Evolutionary conservation across 306 rosid species (phyloP).

Genomic region (Cicer judaicum): DNA sequence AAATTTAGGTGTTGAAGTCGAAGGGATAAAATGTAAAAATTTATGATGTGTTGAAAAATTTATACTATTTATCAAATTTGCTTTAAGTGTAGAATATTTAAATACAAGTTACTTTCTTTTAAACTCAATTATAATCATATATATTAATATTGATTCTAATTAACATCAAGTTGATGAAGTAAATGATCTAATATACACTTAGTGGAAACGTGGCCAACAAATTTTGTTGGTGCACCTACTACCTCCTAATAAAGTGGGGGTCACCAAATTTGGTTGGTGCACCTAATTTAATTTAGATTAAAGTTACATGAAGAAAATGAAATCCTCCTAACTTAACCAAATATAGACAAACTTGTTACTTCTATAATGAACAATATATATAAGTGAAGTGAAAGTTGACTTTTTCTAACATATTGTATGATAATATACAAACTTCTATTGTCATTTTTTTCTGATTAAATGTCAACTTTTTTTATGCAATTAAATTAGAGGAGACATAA

Average conservation of each 20-base stretch:
- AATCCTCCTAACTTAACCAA: too few relatives aligned
- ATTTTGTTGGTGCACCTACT: conserved; percentile 21
- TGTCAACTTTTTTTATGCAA: too few relatives aligned
- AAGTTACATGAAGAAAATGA: conserved; percentile 8
- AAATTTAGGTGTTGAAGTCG: neutral
- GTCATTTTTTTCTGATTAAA: too few relatives aligned
- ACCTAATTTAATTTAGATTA: conserved; percentile 23
- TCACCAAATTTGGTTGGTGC: conserved; percentile 24
- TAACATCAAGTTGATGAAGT: neutral
- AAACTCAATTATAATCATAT: neutral
- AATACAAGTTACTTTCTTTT: neutral
- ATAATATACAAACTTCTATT: too few relatives aligned
- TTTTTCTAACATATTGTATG: too few relatives aligned
- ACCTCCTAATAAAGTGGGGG: neutral
- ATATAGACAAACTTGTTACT: too few relatives aligned
- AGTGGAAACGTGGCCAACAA: neutral
- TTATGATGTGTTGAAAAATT: neutral
- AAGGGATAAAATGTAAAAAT: neutral
- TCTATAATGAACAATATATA: too few relatives aligned
- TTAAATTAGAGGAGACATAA: too few relatives aligned
- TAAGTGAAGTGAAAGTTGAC: too few relatives aligned
- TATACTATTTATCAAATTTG: neutral
- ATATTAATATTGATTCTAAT: neutral
- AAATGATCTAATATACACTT: neutral
- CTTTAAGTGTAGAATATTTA: neutral